Base-by-base conservation (phyloP, 2,329 filamentous ascomycete species). In the Calonectria fujianensis region DNA sequence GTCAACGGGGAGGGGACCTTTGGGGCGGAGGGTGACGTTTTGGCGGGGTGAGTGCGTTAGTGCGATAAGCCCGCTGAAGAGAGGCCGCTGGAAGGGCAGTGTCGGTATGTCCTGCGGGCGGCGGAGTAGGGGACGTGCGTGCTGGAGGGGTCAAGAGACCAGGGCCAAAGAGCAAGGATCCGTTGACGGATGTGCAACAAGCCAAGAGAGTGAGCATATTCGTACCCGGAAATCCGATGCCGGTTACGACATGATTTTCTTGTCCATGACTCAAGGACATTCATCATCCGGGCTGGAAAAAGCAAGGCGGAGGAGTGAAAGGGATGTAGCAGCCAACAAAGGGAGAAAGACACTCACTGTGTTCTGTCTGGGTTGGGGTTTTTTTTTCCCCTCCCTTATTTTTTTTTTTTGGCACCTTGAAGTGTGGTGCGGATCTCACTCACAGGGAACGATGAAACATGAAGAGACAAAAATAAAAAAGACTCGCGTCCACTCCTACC, bases 1-100 rank as follows among this genome's bases (percentile, higher is more conserved):
- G 77, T 79, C 59, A 39, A 57, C 35, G 75, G 79, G 73, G 77
- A 75, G 74, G 75, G 73, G 75, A 64, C 74, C 75, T 72, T 77
- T 76, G 76, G 72, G 75, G 74, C 72, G 65, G 71, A 71, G 72
- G 68, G 77, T 80, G 79, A 80, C 79, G 79, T 80, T 80, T 68
- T 74, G 72, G 72, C 72, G 72, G 72, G 72, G 72, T 74, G 63
- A 51, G 54, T 57, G 68, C 51, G 51, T 74, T 68, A 66, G 63
- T 31, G 52, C 70, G 70, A 72, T 69, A 70, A 54, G 59, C 37
- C 45, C 41, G 52, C 64, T 63, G 45, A 59, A 48, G 50, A 54
- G 51, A 35, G 35, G 31, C 50, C 64, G 63, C 63, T 66, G 51
- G 39, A 70, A 29, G 35, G 48, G 65, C 39, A 45, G 65, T 68